A percentile compares a stretch with the other conserved stretches of the same genome.
These are phyloP conservation scores for Erodium maritimum DNA, from an alignment of 345 rosid species.

Conservation along the genomic window DNA sequence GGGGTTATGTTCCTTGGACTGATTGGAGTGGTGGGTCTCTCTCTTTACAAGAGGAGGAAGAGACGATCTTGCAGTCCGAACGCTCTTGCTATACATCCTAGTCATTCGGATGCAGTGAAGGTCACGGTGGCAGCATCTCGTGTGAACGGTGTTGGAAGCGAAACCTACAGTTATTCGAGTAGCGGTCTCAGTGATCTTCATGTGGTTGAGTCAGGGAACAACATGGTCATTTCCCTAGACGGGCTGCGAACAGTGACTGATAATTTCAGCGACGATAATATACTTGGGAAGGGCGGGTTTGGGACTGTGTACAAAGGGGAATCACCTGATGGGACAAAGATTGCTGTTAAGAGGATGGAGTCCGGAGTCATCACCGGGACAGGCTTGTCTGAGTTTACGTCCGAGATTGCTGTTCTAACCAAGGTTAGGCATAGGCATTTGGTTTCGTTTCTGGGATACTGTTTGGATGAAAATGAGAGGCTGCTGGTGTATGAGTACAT, in stretches of 20 bases:
- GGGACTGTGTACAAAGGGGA: not conserved
- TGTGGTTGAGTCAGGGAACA: slow-evolving; percentile 54
- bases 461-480: not conserved
- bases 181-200: slow-evolving; percentile 41
- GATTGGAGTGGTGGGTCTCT: slow-evolving; percentile 28
- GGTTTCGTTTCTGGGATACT: not conserved
- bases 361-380: not conserved
- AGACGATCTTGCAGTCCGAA: slow-evolving; percentile 34
- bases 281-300: slow-evolving; percentile 4
- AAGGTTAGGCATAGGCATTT: not conserved
- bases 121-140: slow-evolving; percentile 49
- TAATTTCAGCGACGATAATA: slow-evolving; percentile 61
- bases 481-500: not conserved
- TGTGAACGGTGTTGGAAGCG: slow-evolving; percentile 30
- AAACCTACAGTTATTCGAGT: slow-evolving; percentile 36
- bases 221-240: slow-evolving; percentile 64
- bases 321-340: not conserved
- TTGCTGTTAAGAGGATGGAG: not conserved
- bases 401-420: not conserved
- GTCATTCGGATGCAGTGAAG: slow-evolving; percentile 46
- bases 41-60: slow-evolving; percentile 22
- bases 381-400: not conserved
- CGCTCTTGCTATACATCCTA: slow-evolving; percentile 49
- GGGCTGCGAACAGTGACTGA: slow-evolving; percentile 60
- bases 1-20: slow-evolving; percentile 28